Evolutionary conservation across 192 early-diverging fungal species (phyloP), one percentile per base, ranked within the genome.

Genomic region (Coemansia interrupta): DNA sequence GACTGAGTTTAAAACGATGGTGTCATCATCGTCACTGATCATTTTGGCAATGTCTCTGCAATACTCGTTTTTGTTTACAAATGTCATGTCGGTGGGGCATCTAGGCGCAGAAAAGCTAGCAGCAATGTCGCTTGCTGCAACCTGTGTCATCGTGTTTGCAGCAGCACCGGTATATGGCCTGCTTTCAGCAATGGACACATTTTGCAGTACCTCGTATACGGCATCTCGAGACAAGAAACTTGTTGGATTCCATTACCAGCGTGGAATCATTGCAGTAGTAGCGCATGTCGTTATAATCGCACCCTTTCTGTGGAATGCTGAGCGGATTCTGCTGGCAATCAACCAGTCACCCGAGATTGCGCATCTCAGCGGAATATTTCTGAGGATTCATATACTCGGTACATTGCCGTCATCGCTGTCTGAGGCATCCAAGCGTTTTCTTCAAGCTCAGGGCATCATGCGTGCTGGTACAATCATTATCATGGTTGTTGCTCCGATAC

Each of bases 381-480:
- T 88, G 14, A 51, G 74, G 7, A 84, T 77, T 26, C 68, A 86
- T 9, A 55, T 93, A 20, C 74, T 85, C 5, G 88, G 89, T 13
- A 78, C 86, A 19, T 83, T 87, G 20, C 87, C 91, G 1, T 83
- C 69, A 56, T 70, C 92, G 48, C 73, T 88, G 22, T 84, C 85
- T 78, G 91, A 93, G 54, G 85, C 84, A 56, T 62, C 88, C 29
- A 88, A 90, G 56, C 81, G 88, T 43, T 93, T 77, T 64, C 68
- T 93, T 30, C 87, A 93, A 60, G 80, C 85, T 0, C 93, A 95
- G 78, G 90, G 86, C 2, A 59, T 59, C 59, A 92, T 95, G 92
- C 77, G 86, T 18, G 89, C 89, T 0, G 76, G 72, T 13, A 88
- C 90, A 41, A 74, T 83, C 48, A 80, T 91, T 18, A 78, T 90